Evolutionary conservation across 2,329 filamentous ascomycete genomes (phyloP).

Genomic region (Alternaria brassicae): DNA sequence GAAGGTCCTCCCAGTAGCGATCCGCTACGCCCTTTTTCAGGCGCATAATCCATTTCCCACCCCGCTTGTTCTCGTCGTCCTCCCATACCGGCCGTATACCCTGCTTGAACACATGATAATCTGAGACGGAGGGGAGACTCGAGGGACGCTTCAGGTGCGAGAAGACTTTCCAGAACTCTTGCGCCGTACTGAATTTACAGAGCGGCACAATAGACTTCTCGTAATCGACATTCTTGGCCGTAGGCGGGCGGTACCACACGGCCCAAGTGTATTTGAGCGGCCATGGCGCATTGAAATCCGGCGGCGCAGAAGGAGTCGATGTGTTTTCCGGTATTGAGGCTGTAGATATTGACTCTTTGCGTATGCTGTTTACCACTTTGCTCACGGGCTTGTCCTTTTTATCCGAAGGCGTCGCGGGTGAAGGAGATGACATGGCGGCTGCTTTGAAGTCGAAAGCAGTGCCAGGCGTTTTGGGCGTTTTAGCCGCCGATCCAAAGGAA

Average conservation of each 20-base stretch:
- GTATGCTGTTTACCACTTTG: slow-evolving; percentile 44
- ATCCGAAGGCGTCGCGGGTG: slow-evolving; percentile 66
- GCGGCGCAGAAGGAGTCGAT: slow-evolving; percentile 51
- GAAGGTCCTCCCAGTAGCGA: slow-evolving; percentile 93
- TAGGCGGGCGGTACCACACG: slow-evolving; percentile 96
- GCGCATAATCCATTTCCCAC: slow-evolving; percentile 96
- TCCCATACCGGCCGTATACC: slow-evolving; percentile 98
- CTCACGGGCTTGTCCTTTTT: slow-evolving; percentile 59
- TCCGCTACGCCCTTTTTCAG: slow-evolving; percentile 97
- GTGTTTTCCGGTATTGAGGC: slow-evolving; percentile 37
- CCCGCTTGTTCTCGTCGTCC: slow-evolving; percentile 93
- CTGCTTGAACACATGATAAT: slow-evolving; percentile 98
- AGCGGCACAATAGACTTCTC: slow-evolving; percentile 94
- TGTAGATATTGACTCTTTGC: slow-evolving; percentile 44
- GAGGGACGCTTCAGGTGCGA: slow-evolving; percentile 89
- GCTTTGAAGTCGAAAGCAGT: slow-evolving; percentile 80
- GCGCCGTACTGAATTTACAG: slow-evolving; percentile 79
- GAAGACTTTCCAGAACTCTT: slow-evolving; percentile 93
- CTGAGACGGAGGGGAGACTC: slow-evolving; percentile 84
- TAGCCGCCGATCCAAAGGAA: slow-evolving; percentile 82
- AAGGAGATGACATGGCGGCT: slow-evolving; percentile 54
- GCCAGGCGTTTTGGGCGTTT: slow-evolving; percentile 85
- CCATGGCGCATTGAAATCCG: slow-evolving; percentile 49
- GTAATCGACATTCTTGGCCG: slow-evolving; percentile 97
- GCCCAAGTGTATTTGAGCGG: slow-evolving; percentile 88